Evolutionary conservation across 2,329 filamentous ascomycete genomes (phyloP).

Genomic region (Colletotrichum chrysophilum): DNA sequence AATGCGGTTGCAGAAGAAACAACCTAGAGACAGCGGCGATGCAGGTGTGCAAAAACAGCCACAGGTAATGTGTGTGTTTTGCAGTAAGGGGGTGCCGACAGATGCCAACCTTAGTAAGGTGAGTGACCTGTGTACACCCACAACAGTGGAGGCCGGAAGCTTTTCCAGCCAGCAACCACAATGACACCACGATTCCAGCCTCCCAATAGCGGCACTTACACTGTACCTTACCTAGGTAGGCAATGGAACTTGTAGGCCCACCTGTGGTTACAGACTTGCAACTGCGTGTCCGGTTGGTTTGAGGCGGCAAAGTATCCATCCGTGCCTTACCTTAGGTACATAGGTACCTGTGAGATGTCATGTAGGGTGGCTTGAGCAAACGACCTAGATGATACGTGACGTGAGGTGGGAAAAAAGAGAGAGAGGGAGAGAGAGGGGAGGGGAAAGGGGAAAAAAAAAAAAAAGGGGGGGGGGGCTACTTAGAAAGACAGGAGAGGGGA

Average conservation of each 20-base stretch:
- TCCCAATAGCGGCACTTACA: neutral
- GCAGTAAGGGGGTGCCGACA: too few species aligned
- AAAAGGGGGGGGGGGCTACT: too few species aligned
- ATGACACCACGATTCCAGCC: neutral
- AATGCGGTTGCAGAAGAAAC: neutral
- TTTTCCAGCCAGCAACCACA: neutral
- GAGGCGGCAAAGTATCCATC: neutral
- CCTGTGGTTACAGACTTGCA: conserved; percentile 9
- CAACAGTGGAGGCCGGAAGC: conserved; percentile 6
- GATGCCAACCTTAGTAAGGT: too few species aligned
- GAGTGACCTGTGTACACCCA: neutral
- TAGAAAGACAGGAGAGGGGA: too few species aligned
- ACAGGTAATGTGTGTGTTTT: too few species aligned
- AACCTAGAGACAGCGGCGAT: neutral
- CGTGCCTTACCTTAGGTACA: neutral
- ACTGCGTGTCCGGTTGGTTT: neutral
- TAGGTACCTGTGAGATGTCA: neutral
- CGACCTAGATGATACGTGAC: too few species aligned
- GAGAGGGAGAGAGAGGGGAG: too few species aligned
- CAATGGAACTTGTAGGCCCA: neutral
- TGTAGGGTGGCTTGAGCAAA: neutral
- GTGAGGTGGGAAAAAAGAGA: too few species aligned
- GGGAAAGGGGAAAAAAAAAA: too few species aligned
- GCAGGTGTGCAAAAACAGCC: neutral
- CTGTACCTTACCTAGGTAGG: too few species aligned